Percentiles rank a stretch among this genome's conserved stretches.
These are phyloP conservation scores for Botryosphaeria agaves DNA, from an alignment of 2,329 filamentous ascomycete species.

Conservation along the genomic window DNA sequence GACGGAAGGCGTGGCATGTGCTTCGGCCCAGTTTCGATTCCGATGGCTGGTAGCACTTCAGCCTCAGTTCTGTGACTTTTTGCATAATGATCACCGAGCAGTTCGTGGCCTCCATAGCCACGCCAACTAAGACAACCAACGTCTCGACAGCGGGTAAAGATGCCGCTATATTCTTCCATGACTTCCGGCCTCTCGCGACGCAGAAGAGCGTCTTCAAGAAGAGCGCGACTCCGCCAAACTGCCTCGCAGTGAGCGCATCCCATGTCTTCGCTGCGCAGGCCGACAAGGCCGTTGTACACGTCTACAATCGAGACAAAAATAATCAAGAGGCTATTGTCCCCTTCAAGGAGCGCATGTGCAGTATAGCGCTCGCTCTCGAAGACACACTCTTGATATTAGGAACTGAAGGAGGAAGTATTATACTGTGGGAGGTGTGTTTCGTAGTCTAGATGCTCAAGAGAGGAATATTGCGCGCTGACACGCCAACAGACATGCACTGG, in stretches of 20 bases:
- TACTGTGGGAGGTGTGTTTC: constrained; percentile 73
- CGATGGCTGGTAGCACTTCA: too few species aligned
- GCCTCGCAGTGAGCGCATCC: constrained; percentile 60
- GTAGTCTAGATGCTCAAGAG: constrained; percentile 15
- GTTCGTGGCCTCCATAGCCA: constrained; percentile 30
- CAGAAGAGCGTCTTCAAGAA: constrained; percentile 78
- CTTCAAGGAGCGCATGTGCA: constrained; percentile 73
- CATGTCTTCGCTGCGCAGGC: constrained; percentile 87
- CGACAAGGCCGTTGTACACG: constrained; percentile 82
- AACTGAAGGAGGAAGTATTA: constrained; percentile 68
- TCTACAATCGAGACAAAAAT: constrained; percentile 69
- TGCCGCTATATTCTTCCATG: constrained; percentile 73
- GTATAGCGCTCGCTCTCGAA: constrained; percentile 53
- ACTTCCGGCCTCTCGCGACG: constrained; percentile 60
- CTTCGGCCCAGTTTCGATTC: too few species aligned
- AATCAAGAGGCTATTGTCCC: constrained; percentile 80
- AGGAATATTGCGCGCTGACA: neutral
- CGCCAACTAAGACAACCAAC: constrained; percentile 21
- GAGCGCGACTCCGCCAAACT: constrained; percentile 62
- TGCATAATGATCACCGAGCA: constrained; percentile 30
- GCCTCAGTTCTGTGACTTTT: too few species aligned
- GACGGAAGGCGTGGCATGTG: too few species aligned
- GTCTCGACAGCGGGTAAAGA: constrained; percentile 45
- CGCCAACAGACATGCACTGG: constrained; percentile 56
- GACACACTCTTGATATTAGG: constrained; percentile 56